Evolutionary conservation across 208 protist species (phyloP).

Genomic region (Leishmania aethiopica): DNA sequence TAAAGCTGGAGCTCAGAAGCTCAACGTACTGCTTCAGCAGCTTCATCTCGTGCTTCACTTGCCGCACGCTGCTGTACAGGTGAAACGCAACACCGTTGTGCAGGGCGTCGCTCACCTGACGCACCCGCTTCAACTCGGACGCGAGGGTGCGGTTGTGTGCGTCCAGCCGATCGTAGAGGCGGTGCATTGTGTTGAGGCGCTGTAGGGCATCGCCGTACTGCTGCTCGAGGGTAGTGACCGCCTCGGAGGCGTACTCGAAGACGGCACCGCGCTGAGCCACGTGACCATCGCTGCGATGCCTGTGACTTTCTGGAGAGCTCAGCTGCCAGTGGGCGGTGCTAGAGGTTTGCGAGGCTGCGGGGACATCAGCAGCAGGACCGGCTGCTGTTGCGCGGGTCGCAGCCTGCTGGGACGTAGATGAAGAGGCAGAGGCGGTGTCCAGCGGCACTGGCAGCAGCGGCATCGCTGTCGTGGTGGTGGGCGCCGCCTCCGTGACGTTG

Average conservation of each 20-base stretch:
- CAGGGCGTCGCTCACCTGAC: constrained; percentile 16
- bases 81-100: constrained; percentile 23
- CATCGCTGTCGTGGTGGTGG: background rate
- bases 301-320: constrained; percentile 11
- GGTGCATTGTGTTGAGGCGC: constrained; percentile 40
- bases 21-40: constrained; percentile 42
- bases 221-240: constrained; percentile 48
- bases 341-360: background rate
- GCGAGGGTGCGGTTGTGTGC: constrained; percentile 22
- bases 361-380: background rate
- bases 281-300: background rate
- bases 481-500: background rate
- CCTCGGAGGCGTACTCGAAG: constrained; percentile 36
- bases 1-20: constrained; percentile 46
- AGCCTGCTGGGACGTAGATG: background rate
- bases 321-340: constrained; percentile 25
- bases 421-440: background rate
- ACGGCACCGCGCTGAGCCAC: background rate
- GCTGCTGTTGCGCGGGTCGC: too few species aligned
- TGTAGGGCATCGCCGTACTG: constrained; percentile 45
- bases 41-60: constrained; percentile 40
- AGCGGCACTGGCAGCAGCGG: constrained; percentile 10
- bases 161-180: constrained; percentile 33
- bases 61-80: constrained; percentile 42
- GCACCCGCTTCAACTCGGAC: constrained; percentile 22